Evolutionary conservation across 495 filamentous ascomycete genomes (phyloP), one percentile per base, ranked within the genome.

Genomic region (Neurospora discreta): DNA sequence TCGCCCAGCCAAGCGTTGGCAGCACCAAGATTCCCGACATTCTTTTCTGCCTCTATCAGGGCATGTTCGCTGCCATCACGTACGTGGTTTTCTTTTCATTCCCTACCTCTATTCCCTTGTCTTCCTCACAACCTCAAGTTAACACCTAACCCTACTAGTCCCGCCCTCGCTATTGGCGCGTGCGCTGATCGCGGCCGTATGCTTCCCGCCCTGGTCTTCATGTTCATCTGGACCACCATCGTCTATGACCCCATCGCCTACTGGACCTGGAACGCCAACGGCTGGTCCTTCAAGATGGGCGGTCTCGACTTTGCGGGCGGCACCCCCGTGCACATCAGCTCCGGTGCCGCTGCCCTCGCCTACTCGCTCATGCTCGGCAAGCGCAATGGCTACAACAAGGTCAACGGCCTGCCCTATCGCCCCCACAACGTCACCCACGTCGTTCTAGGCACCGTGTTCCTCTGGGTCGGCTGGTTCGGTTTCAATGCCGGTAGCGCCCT

Each of bases 391-490:
- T 92, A 96, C 80, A 92, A 88, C 69, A 95, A 78, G 73, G 74
- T 92, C 26, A 91, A 96, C 76, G 92, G 94, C 79, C 85, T 99
- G 68, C 97, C 97, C 77, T 98, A 97, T 82, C 93, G 95, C 72
- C 95, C 95, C 23, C 95, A 99, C 85, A 98, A 98, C 77, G 95
- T 99, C 69, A 97, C 94, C 30, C 94, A 97, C 80, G 93, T 99
- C 74, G 95, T 98, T 41, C 89, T 99, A 65, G 95, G 95, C 5
- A 99, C 95, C 15, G 94, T 98, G 69, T 98, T 99, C 85, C 90
- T 99, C 60, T 99, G 95, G 95, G 93, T 98, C 68, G 95, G 95
- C 38, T 99, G 95, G 95, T 98, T 98, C 79, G 95, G 95, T 69
- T 99, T 99, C 88, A 99, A 99, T 78, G 95, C 92, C 70, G 95